A percentile compares a stretch with the other conserved stretches of the same genome.
Conservation (phyloP, 129 eudicot genomes). For the Chrysanthemum lavandulifolium region DNA sequence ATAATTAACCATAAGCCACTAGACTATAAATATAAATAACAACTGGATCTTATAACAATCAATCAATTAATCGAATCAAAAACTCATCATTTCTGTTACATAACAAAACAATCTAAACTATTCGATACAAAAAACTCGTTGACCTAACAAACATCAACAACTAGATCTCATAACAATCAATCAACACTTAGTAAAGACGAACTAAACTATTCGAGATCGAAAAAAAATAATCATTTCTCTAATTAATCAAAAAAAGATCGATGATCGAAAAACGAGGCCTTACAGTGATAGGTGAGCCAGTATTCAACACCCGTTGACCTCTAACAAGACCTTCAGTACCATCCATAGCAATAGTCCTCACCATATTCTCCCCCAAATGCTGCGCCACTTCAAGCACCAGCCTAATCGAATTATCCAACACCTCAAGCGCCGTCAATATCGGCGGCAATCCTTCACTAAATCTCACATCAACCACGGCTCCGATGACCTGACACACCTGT, state of each 20-base stretch:
- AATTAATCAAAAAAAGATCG: neutral
- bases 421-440: conserved; percentile 93
- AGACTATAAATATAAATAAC: neutral
- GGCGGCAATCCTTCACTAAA: conserved; percentile 91
- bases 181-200: neutral
- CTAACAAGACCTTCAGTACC: conserved; percentile 97
- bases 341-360: conserved; percentile 98
- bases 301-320: conserved; percentile 85
- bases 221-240: neutral
- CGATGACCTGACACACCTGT: conserved; percentile 91
- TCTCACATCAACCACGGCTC: conserved; percentile 97
- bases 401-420: conserved; percentile 70
- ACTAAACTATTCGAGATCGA: neutral
- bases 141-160: too few species aligned
- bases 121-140: too few species aligned
- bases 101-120: too few species aligned
- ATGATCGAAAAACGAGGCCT: conserved; percentile 15
- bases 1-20: neutral
- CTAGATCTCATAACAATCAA: too few species aligned
- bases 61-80: too few species aligned
- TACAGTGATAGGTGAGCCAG: conserved; percentile 98
- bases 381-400: conserved; percentile 91
- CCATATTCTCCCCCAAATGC: conserved; percentile 93
- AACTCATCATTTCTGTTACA: too few species aligned
- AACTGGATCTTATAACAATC: conserved; percentile 5